A percentile compares a stretch with the other conserved stretches of the same genome.
Conservation (phyloP, 202 grass and related monocot genomes). For the Dendrocalamus latiflorus region DNA sequence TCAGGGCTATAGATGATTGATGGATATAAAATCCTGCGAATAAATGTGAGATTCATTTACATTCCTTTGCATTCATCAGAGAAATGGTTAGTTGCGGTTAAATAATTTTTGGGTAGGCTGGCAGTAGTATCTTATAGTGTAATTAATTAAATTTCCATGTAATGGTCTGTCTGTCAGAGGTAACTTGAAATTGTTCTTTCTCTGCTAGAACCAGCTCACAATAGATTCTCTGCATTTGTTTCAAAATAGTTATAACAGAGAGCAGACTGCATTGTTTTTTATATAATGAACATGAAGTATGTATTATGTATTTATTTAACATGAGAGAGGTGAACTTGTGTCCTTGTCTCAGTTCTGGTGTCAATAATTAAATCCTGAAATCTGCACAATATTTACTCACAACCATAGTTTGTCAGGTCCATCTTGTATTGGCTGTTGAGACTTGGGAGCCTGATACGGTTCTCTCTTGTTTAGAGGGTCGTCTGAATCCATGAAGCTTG, state of each 20-base stretch:
- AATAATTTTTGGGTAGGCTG: background rate
- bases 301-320: background rate
- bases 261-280: no score
- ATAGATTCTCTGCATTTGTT: no score
- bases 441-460: background rate
- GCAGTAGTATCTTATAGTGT: background rate
- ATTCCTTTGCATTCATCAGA: background rate
- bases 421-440: background rate
- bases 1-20: background rate
- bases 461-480: no score
- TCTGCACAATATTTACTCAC: background rate
- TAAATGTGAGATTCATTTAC: background rate
- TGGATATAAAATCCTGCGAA: background rate
- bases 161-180: no score
- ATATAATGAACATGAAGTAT: background rate
- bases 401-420: no score
- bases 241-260: no score
- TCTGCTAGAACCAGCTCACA: no score
- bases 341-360: background rate
- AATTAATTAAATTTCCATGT: background rate
- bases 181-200: no score
- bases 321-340: constrained; percentile 6
- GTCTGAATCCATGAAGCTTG: no score
- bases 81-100: background rate
- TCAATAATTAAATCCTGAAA: no score